These are phyloP conservation scores for Thymus mandschuricus DNA, from an alignment of 257 asterid species.

Conservation along the genomic window DNA sequence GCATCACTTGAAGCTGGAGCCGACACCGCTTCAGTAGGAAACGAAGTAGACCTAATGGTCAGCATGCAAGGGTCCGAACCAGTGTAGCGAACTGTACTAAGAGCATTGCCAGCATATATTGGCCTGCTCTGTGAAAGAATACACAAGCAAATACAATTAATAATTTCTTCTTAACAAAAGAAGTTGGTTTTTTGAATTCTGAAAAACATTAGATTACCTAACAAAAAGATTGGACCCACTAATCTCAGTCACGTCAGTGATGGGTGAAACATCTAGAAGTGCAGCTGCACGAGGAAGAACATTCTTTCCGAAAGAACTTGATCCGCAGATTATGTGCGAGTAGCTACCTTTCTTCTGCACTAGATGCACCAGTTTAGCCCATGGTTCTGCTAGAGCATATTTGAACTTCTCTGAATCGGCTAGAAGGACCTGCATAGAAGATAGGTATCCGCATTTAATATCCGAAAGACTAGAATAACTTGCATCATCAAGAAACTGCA, in stretches of 20 bases:
- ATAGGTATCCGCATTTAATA: slow-evolving; percentile 4
- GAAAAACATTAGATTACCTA: slow-evolving; percentile 53
- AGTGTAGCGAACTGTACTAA: slow-evolving; percentile 77
- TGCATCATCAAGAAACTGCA: neutral
- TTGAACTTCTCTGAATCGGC: slow-evolving; percentile 85
- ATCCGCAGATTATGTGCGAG: slow-evolving; percentile 80
- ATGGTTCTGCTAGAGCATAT: slow-evolving; percentile 85
- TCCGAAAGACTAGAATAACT: neutral
- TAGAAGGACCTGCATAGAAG: slow-evolving; percentile 69
- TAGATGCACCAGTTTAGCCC: slow-evolving; percentile 80
- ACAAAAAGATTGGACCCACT: slow-evolving; percentile 69
- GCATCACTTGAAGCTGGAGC: slow-evolving; percentile 56
- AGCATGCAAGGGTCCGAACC: slow-evolving; percentile 91
- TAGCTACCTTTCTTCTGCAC: slow-evolving; percentile 77
- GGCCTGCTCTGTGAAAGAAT: slow-evolving; percentile 67
- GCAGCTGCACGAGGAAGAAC: slow-evolving; percentile 98
- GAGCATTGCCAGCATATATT: slow-evolving; percentile 97
- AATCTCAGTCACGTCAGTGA: slow-evolving; percentile 81
- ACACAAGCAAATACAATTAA: slow-evolving; percentile 19
- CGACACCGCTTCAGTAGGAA: slow-evolving; percentile 47
- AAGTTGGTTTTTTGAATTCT: slow-evolving; percentile 15
- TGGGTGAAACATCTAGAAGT: slow-evolving; percentile 88
- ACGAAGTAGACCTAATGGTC: slow-evolving; percentile 89
- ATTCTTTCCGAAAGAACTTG: slow-evolving; percentile 94
- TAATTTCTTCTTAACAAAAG: slow-evolving; percentile 12